A percentile compares a stretch with the other conserved stretches of the same genome.
These are phyloP conservation scores for Persicaria tinctoria DNA, from an alignment of 148 eudicot species.

Conservation along the genomic window DNA sequence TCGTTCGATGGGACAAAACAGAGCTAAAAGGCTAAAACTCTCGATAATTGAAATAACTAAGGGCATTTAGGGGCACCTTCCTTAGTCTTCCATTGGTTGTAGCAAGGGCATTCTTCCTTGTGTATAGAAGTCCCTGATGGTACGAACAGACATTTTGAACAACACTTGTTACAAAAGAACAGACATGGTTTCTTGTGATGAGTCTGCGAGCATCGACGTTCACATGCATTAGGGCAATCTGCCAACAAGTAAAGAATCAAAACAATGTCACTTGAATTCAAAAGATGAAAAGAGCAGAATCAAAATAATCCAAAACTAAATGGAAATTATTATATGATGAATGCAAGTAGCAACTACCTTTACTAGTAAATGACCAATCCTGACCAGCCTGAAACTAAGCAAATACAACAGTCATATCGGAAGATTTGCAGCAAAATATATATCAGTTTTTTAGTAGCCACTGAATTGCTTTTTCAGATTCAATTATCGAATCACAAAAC, in stretches of 20 bases:
- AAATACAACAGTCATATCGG: not conserved
- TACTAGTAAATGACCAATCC: not conserved
- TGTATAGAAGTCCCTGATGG: conserved; percentile 3
- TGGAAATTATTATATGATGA: not conserved
- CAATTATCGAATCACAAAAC: not conserved
- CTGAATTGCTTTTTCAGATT: not conserved
- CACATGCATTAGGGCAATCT: not conserved
- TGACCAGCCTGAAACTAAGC: not conserved
- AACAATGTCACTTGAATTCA: not conserved
- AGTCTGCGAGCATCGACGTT: not conserved
- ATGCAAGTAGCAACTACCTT: not conserved
- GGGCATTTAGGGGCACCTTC: conserved; percentile 7
- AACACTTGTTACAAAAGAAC: conserved; percentile 11
- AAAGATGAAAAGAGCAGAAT: no score
- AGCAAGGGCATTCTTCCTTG: conserved; percentile 7
- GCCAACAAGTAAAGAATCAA: not conserved
- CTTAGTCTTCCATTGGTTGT: conserved; percentile 1
- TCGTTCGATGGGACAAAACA: not conserved
- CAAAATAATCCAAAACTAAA: no score
- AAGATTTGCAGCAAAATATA: no score
- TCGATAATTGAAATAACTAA: not conserved
- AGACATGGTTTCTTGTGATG: conserved; percentile 5
- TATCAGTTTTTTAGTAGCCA: not conserved
- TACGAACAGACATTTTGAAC: conserved; percentile 3
- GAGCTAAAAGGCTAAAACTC: not conserved